These are phyloP conservation scores for Eimeria necatrix DNA, from an alignment of 169 alveolate genomes.

Conservation along the genomic window DNA sequence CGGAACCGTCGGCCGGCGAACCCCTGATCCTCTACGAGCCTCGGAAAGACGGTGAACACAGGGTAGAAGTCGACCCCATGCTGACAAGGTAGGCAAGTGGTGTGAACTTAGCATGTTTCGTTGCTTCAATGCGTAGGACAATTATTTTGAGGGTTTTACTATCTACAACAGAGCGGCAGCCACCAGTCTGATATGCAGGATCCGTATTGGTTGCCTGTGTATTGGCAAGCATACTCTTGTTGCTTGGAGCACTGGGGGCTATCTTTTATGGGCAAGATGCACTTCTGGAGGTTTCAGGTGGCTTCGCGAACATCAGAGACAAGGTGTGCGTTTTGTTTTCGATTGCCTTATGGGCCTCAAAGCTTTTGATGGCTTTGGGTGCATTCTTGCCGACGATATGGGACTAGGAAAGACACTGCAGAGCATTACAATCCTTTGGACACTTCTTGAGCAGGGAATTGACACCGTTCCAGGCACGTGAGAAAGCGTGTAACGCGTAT, in stretches of 20 bases:
- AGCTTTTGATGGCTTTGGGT: conserved; percentile 92
- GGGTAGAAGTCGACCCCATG: conserved; percentile 88
- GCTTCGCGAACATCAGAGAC: conserved; percentile 86
- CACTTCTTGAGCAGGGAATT: conserved; percentile 92
- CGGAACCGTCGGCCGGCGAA: conserved; percentile 36
- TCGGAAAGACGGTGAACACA: conserved; percentile 82
- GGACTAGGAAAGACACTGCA: conserved; percentile 96
- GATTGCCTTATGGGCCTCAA: conserved; percentile 95
- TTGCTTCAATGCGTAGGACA: neutral
- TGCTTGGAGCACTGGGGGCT: neutral
- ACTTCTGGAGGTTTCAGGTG: conserved; percentile 54
- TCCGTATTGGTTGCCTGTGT: too few relatives aligned
- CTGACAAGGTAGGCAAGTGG: conserved; percentile 83
- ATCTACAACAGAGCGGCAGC: too few relatives aligned
- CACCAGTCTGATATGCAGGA: too few relatives aligned
- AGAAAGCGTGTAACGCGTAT: neutral
- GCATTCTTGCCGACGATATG: conserved; percentile 96
- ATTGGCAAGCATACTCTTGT: neutral
- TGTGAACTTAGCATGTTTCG: neutral
- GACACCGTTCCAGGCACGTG: conserved; percentile 82
- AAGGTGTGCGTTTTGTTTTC: conserved; percentile 94
- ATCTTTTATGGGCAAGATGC: neutral
- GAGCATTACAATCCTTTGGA: conserved; percentile 93
- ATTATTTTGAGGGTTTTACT: too few relatives aligned
- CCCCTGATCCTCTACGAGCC: conserved; percentile 88